These are phyloP conservation scores for Beta macrorhiza DNA, from an alignment of 179 eudicot genomes.

Conservation along the genomic window DNA sequence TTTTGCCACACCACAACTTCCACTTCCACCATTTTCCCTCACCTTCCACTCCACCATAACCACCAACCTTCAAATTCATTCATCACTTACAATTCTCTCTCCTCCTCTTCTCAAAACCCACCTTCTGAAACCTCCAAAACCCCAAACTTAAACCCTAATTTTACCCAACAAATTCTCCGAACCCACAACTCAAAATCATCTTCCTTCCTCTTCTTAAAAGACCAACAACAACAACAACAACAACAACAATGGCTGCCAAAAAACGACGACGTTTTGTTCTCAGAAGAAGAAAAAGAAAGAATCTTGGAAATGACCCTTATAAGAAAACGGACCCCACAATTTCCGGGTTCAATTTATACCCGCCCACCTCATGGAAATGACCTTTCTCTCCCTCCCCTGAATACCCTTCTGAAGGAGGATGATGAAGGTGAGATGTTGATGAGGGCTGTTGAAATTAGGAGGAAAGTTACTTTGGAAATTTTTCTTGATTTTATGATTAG, in stretches of 20 bases:
- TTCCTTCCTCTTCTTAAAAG: conserved; percentile 37
- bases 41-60: conserved; percentile 22
- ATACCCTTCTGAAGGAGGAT: conserved; percentile 33
- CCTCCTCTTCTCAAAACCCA: conserved; percentile 18
- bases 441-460: conserved; percentile 73
- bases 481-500: conserved; percentile 60
- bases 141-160: conserved; percentile 15
- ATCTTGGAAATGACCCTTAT: conserved; percentile 53
- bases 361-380: conserved; percentile 36
- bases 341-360: conserved; percentile 72
- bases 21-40: conserved; percentile 30
- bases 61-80: conserved; percentile 11
- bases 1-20: conserved; percentile 24
- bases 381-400: conserved; percentile 43
- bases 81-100: conserved; percentile 4
- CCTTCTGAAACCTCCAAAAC: conserved; percentile 17
- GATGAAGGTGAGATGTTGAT: conserved; percentile 50
- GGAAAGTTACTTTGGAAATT: conserved; percentile 65
- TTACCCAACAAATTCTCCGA: conserved; percentile 35
- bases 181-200: conserved; percentile 72
- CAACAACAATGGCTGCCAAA: conserved; percentile 15
- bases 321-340: conserved; percentile 59
- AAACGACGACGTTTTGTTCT: conserved; percentile 20
- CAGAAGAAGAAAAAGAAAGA: conserved; percentile 43
- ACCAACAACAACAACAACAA: conserved; percentile 18